Base-by-base conservation (phyloP, 108 stramenopile genomes). In the Cyclotella distinguenda region DNA sequence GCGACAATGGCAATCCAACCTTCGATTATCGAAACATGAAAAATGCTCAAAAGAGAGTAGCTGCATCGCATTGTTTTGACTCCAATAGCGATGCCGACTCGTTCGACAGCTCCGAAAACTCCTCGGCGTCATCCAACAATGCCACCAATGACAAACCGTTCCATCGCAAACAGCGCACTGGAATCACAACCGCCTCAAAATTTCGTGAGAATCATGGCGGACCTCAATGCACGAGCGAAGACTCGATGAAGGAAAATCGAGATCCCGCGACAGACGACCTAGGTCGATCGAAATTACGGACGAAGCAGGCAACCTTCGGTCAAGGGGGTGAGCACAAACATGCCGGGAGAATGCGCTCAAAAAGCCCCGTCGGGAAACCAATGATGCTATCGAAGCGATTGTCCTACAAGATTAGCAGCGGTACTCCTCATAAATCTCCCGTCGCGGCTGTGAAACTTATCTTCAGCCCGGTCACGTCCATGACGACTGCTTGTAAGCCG, bases 311-410 rank as follows among this genome's bases (percentile, higher is more conserved):
- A 9, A 10, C 10, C 28, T 60, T 60, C 18, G 59, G 59, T 7
- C 22, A n/a, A 4, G 40, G 42, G 25, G 11, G 26, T 25, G n/a
- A 1, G 13, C 39, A 31, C 26, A 60, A 30, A 60, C 25, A 45
- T 16, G 22, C 15, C n/a, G 42, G 30, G 13, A 32, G 28, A 23
- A 39, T 30, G 39, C 59, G 59, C 15, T 9, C 43, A 5, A 45
- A 2, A 7, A 60, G 59, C 26, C 59, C 59, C 2, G 15, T 16
- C 4, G 42, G 31, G 10, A 60, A 67, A 32, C 66, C 66, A 27
- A 67, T 67, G 66, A 45, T 67, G 10, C 54, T 67, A 3, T 67
- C 66, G 31, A 45, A 54, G 33, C 38, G 66, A 19, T 50, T 55
- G 31, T 56, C 54, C 30, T 67, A 56, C 54, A 67, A 56, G 45